These are phyloP conservation scores for Thermochaetoides dissita DNA, from an alignment of 2,329 filamentous ascomycete genomes.

Conservation along the genomic window DNA sequence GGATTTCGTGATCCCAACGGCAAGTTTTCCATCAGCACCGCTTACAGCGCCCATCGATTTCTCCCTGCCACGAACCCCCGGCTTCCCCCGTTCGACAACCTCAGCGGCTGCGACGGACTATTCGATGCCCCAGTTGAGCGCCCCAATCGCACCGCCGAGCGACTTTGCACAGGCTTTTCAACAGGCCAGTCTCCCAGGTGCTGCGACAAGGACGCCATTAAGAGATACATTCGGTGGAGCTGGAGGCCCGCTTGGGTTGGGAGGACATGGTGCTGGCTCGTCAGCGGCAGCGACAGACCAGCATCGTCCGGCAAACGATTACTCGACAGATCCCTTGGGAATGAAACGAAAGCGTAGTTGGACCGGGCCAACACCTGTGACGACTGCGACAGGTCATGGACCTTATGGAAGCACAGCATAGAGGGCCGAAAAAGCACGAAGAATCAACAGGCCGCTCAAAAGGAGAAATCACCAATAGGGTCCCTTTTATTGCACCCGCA, in stretches of 20 bases:
- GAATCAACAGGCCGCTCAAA: no score
- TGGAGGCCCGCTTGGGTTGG: conserved; percentile 17
- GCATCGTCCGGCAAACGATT: conserved; percentile 8
- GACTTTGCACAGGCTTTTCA: conserved; percentile 39
- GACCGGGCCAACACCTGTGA: conserved; percentile 11
- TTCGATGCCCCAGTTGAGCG: conserved; percentile 39
- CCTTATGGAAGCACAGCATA: conserved; percentile 13
- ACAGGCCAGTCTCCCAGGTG: conserved; percentile 23
- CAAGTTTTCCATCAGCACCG: conserved; percentile 38
- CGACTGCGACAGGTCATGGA: not conserved
- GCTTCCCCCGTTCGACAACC: conserved; percentile 14
- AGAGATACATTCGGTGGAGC: conserved; percentile 28
- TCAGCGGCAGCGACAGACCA: conserved; percentile 10
- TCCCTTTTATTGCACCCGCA: no score
- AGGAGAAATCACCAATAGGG: no score
- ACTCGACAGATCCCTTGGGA: conserved; percentile 16
- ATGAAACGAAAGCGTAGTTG: conserved; percentile 28
- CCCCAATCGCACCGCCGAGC: conserved; percentile 37
- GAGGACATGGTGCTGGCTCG: not conserved
- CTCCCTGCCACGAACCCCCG: conserved; percentile 30
- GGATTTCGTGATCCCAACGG: no score
- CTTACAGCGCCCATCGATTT: conserved; percentile 41
- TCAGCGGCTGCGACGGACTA: conserved; percentile 27
- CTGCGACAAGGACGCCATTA: conserved; percentile 28
- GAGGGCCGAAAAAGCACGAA: not conserved